A percentile compares a stretch with the other conserved stretches of the same genome.
phyloP scores from a whole-genome alignment of 345 rosid genomes.

The Rhodamnia argentea region DNA sequence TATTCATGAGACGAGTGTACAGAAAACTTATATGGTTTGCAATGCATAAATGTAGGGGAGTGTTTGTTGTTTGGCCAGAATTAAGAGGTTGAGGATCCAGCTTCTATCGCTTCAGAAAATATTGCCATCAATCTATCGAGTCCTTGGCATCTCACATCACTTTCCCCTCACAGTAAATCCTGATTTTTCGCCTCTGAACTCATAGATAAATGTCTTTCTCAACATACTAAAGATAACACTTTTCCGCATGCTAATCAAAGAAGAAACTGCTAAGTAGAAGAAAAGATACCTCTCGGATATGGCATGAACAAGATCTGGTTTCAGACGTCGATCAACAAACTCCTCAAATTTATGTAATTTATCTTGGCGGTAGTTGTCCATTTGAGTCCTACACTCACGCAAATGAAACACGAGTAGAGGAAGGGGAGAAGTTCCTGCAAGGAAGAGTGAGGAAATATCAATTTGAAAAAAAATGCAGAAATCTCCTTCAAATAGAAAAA shows the following conservation, averaged over 20 bases:
- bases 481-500: not conserved
- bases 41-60: not conserved
- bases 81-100: not conserved
- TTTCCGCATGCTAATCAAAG: not conserved
- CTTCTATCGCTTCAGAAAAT: not conserved
- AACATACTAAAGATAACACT: not conserved
- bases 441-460: not conserved
- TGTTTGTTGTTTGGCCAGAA: not conserved
- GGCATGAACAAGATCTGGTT: constrained; percentile 72
- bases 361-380: constrained; percentile 40
- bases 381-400: not conserved
- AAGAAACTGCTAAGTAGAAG: not conserved
- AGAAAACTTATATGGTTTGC: not conserved
- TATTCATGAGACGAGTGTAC: not conserved
- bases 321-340: constrained; percentile 65
- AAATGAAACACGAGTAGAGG: not conserved
- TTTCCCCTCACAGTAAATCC: not conserved
- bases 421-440: not conserved
- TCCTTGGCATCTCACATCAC: not conserved
- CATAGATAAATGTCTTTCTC: not conserved
- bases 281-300: constrained; percentile 39
- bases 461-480: not conserved
- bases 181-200: not conserved
- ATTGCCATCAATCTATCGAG: not conserved
- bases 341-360: constrained; percentile 72